A percentile compares a stretch with the other conserved stretches of the same genome.
phyloP scores from a whole-genome alignment of 2,329 filamentous ascomycete species.

The Pseudohalonectria lignicola region DNA sequence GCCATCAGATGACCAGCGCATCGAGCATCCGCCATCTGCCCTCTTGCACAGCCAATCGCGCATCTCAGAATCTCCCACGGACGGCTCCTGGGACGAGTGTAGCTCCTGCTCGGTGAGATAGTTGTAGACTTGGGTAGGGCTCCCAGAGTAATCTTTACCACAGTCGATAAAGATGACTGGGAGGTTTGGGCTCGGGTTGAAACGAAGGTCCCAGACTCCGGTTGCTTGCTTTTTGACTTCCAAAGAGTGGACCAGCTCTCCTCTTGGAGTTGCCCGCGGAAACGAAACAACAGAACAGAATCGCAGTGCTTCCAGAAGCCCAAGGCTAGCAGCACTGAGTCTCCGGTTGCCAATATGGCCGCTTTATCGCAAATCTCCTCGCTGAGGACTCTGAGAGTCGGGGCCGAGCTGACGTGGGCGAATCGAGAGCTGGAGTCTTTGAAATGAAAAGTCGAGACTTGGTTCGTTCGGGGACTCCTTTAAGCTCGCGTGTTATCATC shows the following conservation, averaged over 20 bases:
- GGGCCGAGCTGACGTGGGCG: too few relatives aligned
- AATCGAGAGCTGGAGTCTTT: too few relatives aligned
- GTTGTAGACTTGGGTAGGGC: constrained; percentile 2
- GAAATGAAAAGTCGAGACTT: too few relatives aligned
- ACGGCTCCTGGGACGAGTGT: not conserved
- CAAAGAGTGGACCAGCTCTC: too few relatives aligned
- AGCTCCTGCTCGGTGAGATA: not conserved
- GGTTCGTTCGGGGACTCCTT: too few relatives aligned
- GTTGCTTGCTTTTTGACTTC: constrained; percentile 9
- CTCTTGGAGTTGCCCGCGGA: too few relatives aligned
- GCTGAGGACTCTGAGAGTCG: too few relatives aligned
- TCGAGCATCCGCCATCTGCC: too few relatives aligned
- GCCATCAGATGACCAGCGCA: not conserved
- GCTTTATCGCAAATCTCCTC: not conserved
- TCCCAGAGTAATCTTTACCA: too few relatives aligned
- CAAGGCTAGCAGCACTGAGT: constrained; percentile 10
- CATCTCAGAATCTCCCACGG: too few relatives aligned
- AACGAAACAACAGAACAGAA: constrained; percentile 15
- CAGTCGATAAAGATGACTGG: constrained; percentile 13
- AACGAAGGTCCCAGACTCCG: constrained; percentile 14
- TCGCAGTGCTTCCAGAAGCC: constrained; percentile 13
- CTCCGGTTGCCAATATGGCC: constrained; percentile 5
- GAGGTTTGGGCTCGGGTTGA: constrained; percentile 16
- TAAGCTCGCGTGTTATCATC: too few relatives aligned
- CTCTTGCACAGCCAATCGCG: not conserved